Percentiles rank a stretch among this genome's conserved stretches.
Evolutionary conservation across 2,329 filamentous ascomycete species (phyloP).

Genomic region (Cladosporium oxysporum): DNA sequence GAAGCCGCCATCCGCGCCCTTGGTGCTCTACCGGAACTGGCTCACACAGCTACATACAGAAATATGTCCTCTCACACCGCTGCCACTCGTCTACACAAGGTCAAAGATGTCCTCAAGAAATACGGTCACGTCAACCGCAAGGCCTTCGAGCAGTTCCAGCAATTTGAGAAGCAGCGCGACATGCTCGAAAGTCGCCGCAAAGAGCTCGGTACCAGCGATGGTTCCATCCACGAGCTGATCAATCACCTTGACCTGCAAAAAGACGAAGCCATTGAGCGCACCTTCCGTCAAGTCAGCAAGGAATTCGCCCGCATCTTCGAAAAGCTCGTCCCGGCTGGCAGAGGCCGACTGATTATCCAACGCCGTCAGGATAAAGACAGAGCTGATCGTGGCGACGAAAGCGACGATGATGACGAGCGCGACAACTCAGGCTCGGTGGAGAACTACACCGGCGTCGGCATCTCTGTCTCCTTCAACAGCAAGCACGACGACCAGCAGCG

Average conservation of each 20-base stretch:
- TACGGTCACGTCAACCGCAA: constrained; percentile 99
- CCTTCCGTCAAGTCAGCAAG: constrained; percentile 94
- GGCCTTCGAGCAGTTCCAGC: constrained; percentile 98
- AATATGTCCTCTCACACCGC: constrained; percentile 72
- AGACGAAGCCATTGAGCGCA: constrained; percentile 96
- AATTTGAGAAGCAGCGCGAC: constrained; percentile 90
- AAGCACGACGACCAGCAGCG: constrained; percentile 98
- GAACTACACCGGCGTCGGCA: constrained; percentile 94
- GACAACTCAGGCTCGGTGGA: constrained; percentile 61
- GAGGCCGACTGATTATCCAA: constrained; percentile 89
- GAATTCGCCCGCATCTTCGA: constrained; percentile 94
- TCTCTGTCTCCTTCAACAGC: constrained; percentile 97
- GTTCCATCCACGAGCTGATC: constrained; percentile 88
- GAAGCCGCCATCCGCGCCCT: constrained; percentile 88
- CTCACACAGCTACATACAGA: constrained; percentile 80
- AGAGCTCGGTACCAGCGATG: constrained; percentile 83
- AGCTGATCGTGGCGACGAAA: constrained; percentile 57
- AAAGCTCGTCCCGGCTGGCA: constrained; percentile 89
- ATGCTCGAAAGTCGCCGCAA: constrained; percentile 79
- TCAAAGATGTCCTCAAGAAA: constrained; percentile 91
- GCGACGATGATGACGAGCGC: constrained; percentile 47
- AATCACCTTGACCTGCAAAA: constrained; percentile 91
- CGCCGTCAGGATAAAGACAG: constrained; percentile 84
- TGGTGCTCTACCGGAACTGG: constrained; percentile 89
- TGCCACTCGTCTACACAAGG: constrained; percentile 76